phyloP scores from a whole-genome alignment of 2,329 filamentous ascomycete genomes.

The Celoporthe dispersa region DNA sequence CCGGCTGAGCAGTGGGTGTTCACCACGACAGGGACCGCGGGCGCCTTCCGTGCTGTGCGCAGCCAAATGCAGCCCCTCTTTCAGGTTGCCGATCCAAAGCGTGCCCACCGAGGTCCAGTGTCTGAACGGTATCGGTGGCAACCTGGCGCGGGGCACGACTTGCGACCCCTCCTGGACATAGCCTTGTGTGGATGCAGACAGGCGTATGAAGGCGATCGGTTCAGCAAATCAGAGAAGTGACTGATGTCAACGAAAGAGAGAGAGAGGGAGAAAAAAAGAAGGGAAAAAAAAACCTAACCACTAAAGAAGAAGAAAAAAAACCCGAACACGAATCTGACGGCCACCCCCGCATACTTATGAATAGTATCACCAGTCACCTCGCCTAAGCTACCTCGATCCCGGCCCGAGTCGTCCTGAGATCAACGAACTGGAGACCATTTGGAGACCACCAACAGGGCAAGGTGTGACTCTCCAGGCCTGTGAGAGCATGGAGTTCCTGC shows the following conservation, averaged over 20 bases:
- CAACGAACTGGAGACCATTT: neutral
- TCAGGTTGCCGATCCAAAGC: neutral
- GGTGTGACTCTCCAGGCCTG: neutral
- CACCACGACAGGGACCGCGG: neutral
- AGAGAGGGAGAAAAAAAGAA: no score
- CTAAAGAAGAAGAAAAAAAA: no score
- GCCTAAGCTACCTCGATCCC: neutral
- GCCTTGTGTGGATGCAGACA: neutral
- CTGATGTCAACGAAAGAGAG: neutral
- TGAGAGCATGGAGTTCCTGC: neutral
- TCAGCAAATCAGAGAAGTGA: neutral
- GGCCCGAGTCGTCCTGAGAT: neutral
- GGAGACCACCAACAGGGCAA: neutral
- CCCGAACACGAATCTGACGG: neutral
- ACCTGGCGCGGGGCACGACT: neutral
- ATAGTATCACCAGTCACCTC: conserved; percentile 1
- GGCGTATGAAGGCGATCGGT: neutral
- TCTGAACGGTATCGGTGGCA: neutral
- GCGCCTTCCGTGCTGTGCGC: neutral
- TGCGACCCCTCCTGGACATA: neutral
- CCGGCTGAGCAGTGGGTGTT: conserved; percentile 3
- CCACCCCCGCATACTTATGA: neutral
- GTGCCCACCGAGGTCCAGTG: neutral
- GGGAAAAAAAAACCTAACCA: no score
- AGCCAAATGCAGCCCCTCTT: neutral